A percentile compares a stretch with the other conserved stretches of the same genome.
These are phyloP conservation scores for Sequoia sempervirens DNA, from an alignment of 75 land plant genomes.

Conservation along the genomic window DNA sequence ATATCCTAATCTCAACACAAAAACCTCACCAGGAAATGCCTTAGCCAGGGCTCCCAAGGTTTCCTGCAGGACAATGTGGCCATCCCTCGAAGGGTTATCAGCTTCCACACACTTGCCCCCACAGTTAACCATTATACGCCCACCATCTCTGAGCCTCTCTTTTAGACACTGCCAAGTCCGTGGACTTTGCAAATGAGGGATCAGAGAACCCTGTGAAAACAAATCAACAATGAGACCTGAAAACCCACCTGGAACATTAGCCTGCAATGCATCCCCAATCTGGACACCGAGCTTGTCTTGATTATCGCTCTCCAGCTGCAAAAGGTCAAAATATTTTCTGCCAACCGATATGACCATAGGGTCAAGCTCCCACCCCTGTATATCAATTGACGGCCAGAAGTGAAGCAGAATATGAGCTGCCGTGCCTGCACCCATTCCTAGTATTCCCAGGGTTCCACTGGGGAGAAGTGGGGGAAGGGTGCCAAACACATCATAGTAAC, in stretches of 20 bases:
- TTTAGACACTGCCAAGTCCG: constrained; percentile 58
- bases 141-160: constrained; percentile 51
- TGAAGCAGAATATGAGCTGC: constrained; percentile 56
- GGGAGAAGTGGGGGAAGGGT: constrained; percentile 71
- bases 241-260: constrained; percentile 50
- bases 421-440: constrained; percentile 87
- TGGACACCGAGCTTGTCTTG: constrained; percentile 46
- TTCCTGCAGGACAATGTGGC: constrained; percentile 54
- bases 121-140: constrained; percentile 89
- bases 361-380: constrained; percentile 92
- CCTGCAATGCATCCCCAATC: constrained; percentile 65
- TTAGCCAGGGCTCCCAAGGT: constrained; percentile 50
- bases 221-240: constrained; percentile 79
- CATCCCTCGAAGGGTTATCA: constrained; percentile 60
- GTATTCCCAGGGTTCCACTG: constrained; percentile 64
- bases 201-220: constrained; percentile 58
- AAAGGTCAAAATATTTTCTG: constrained; percentile 59
- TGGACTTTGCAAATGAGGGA: constrained; percentile 60
- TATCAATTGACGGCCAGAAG: constrained; percentile 40
- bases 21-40: constrained; percentile 47
- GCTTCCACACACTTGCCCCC: constrained; percentile 91
- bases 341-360: constrained; percentile 60
- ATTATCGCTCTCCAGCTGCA: constrained; percentile 42
- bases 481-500: constrained; percentile 84
- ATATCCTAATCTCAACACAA: constrained; percentile 35